A percentile compares a stretch with the other conserved stretches of the same genome.
These are phyloP conservation scores for Phytomonas sp. DNA, from an alignment of 208 protist species.

Conservation along the genomic window DNA sequence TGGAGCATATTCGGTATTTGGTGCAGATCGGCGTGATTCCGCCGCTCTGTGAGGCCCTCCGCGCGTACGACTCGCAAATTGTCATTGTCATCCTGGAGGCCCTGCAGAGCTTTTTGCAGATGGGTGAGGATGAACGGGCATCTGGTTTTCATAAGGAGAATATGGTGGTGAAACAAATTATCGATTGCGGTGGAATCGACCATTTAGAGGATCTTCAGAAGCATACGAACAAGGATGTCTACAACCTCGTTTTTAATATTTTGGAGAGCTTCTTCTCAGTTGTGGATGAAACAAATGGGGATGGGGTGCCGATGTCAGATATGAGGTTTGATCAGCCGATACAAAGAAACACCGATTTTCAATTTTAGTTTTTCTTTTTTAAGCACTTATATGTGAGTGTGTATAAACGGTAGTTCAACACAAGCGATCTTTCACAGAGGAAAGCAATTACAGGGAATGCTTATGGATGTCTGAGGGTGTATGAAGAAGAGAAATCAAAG, in stretches of 20 bases:
- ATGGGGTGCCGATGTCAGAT: constrained; percentile 10
- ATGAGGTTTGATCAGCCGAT: constrained; percentile 1
- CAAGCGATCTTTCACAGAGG: not conserved
- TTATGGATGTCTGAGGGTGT: not conserved
- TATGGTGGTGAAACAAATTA: constrained; percentile 67
- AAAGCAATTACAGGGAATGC: not conserved
- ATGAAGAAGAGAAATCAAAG: not conserved
- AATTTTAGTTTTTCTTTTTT: constrained; percentile 6
- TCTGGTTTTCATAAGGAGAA: constrained; percentile 35
- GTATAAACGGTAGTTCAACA: not conserved
- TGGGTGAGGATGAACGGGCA: constrained; percentile 49
- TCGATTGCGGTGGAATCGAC: constrained; percentile 91
- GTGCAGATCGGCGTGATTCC: constrained; percentile 85
- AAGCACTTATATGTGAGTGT: not conserved
- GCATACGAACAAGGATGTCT: constrained; percentile 93
- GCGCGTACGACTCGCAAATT: constrained; percentile 84
- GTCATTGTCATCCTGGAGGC: constrained; percentile 94
- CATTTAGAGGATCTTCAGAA: constrained; percentile 92
- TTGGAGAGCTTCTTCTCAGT: constrained; percentile 87
- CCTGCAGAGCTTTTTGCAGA: constrained; percentile 93
- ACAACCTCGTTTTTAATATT: constrained; percentile 90
- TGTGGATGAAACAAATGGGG: constrained; percentile 29
- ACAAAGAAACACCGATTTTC: constrained; percentile 1
- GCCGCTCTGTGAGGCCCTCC: constrained; percentile 92
- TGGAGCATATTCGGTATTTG: constrained; percentile 88